These are phyloP conservation scores for Nemania diffusa DNA, from an alignment of 2,329 filamentous ascomycete genomes.

Conservation along the genomic window DNA sequence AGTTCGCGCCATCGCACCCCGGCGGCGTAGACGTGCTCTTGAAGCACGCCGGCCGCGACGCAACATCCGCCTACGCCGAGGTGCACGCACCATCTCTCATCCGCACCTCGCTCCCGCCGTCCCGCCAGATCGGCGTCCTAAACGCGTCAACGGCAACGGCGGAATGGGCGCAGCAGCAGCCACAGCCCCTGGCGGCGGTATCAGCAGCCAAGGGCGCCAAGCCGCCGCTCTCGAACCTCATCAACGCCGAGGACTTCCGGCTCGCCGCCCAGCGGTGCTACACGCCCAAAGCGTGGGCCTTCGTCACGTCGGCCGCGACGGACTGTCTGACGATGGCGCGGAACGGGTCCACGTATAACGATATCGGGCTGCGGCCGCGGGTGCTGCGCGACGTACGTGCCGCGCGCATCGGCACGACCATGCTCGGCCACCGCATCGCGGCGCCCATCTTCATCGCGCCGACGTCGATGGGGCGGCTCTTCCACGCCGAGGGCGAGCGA, in stretches of 20 bases:
- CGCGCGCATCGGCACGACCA: constrained; percentile 61
- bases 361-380: constrained; percentile 65
- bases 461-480: constrained; percentile 71
- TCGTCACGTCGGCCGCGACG: constrained; percentile 73
- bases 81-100: constrained; percentile 60
- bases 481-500: constrained; percentile 72
- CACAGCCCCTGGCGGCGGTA: constrained; percentile 42
- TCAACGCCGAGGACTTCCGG: constrained; percentile 71
- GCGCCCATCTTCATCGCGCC: constrained; percentile 72
- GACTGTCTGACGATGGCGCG: constrained; percentile 66
- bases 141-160: constrained; percentile 60
- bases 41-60: constrained; percentile 63
- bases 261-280: constrained; percentile 64
- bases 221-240: constrained; percentile 63
- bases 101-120: constrained; percentile 54
- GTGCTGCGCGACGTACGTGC: constrained; percentile 56
- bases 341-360: constrained; percentile 65
- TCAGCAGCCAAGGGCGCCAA: constrained; percentile 44
- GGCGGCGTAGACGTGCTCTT: constrained; percentile 57
- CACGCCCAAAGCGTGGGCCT: constrained; percentile 74
- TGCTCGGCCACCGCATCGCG: constrained; percentile 63
- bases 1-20: constrained; percentile 63
- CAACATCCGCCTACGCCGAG: constrained; percentile 62
- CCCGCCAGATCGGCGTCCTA: constrained; percentile 61
- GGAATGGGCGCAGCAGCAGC: constrained; percentile 57